Base-by-base conservation (phyloP, 306 rosid species). In the Pyrus pyrifolia region DNA sequence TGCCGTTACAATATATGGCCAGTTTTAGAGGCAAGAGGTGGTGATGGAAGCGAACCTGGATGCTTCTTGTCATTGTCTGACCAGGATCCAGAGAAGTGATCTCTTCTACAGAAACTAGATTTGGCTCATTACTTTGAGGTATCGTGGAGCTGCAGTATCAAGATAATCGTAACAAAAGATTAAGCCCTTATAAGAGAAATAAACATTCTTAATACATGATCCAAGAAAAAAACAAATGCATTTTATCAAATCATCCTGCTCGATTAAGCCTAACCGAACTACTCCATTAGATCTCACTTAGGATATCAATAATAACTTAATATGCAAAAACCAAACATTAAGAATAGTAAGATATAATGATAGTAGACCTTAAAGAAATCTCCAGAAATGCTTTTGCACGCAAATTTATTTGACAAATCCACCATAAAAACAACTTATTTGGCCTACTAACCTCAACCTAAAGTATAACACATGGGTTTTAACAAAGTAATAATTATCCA, bases 11-110 rank as follows among this genome's bases (percentile, higher is more conserved):
- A 87, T 78, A 83, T 71, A 96, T 85, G 84, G 88, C 84, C 83
- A 96, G 79, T 84, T 92, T 92, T 70, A 91, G 84, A 78, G 99
- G 97, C 87, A 96, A 82, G 63, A 96, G 96, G 74, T 96, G 99
- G 86, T 96, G 99, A 85, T 87, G 89, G 86, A 96, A 96, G 71
- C 85, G 90, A 81, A 85, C 98, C 63, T 91, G 93, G 64, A 92
- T 77, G 73, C 76, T 81, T 83, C 88, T 86, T 23, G 87, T 85
- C 67, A 71, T 74, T 23, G 81, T 83, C 81, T 91, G 93, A 81
- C 91, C 89, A 70, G 99, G 96, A 49, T 88, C 96, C 83, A 96
- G 83, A 83, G 87, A 88, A 75, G 86, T 51, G 80, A 96, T 86
- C 53, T 82, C 93, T 78, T 92, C 98, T 92, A 83, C 76, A 58